These are phyloP conservation scores for Penicillium riverlandense DNA, from an alignment of 495 filamentous ascomycete species.

Conservation along the genomic window DNA sequence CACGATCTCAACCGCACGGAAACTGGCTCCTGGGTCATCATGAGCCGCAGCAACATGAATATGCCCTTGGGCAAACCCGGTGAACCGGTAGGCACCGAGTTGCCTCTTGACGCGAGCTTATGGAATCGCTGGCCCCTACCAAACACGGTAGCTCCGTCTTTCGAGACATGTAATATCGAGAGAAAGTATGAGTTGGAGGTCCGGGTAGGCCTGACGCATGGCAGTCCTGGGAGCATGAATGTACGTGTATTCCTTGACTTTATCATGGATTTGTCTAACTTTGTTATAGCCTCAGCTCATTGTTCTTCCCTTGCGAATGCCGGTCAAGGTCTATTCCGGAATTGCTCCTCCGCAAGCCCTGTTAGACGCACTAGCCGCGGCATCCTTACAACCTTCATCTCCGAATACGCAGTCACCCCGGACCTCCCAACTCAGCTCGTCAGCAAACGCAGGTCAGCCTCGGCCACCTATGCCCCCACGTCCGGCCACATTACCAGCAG, in stretches of 20 bases:
- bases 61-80: constrained; percentile 50
- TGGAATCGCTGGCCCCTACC: constrained; percentile 70
- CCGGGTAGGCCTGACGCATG: constrained; percentile 63
- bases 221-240: constrained; percentile 40
- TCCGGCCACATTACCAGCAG: constrained; percentile 13
- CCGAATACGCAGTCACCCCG: constrained; percentile 7
- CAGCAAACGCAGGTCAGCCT: constrained; percentile 10
- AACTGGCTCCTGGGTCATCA: constrained; percentile 58
- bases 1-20: constrained; percentile 63
- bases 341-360: constrained; percentile 75
- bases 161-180: constrained; percentile 81
- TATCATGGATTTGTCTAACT: constrained; percentile 6
- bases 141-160: constrained; percentile 76
- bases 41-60: constrained; percentile 59
- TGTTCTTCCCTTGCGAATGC: constrained; percentile 69
- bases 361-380: constrained; percentile 56
- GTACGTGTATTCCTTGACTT: constrained; percentile 28
- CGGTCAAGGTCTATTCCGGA: constrained; percentile 80
- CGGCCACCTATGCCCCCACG: constrained; percentile 33
- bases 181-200: constrained; percentile 79
- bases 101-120: constrained; percentile 53
- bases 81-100: constrained; percentile 58
- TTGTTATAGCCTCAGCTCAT: constrained; percentile 54
- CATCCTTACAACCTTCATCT: constrained; percentile 22
- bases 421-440: constrained; percentile 11